Conservation (phyloP, 805 yeast genomes). For the Wickerhamiella azyma region DNA sequence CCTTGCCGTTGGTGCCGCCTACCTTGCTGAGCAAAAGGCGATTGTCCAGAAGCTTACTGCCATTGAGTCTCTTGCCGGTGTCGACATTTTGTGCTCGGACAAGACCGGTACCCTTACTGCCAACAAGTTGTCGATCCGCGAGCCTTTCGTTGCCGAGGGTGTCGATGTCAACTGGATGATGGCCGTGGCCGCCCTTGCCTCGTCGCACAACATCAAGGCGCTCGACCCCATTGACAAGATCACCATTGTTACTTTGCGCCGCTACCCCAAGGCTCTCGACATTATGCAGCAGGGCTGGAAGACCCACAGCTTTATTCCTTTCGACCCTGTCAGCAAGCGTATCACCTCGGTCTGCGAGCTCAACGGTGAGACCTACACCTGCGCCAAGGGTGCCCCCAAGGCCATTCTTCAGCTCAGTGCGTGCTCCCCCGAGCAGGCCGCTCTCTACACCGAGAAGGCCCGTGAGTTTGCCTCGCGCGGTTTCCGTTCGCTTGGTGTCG, state of each 20-base stretch:
- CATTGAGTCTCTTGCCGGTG: conserved; percentile 94
- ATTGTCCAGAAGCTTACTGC: conserved; percentile 94
- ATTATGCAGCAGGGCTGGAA: conserved; percentile 30
- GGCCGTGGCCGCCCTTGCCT: conserved; percentile 96
- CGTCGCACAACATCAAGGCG: conserved; percentile 97
- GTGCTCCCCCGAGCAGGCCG: conserved; percentile 79
- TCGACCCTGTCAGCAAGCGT: conserved; percentile 95
- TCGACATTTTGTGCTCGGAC: conserved; percentile 91
- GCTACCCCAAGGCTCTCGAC: conserved; percentile 70
- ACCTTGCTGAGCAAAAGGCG: conserved; percentile 92
- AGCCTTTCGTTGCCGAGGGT: conserved; percentile 97
- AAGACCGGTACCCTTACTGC: conserved; percentile 96
- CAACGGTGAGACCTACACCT: conserved; percentile 87
- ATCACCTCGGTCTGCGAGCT: conserved; percentile 90
- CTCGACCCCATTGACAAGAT: conserved; percentile 94
- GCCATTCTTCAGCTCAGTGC: conserved; percentile 47
- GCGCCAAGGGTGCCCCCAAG: conserved; percentile 98
- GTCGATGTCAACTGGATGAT: conserved; percentile 91
- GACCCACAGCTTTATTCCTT: conserved; percentile 73
- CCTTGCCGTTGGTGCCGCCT: conserved; percentile 98
- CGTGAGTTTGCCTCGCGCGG: conserved; percentile 97
- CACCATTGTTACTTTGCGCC: conserved; percentile 77
- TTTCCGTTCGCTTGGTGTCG: conserved; percentile 97
- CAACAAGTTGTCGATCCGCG: conserved; percentile 89
- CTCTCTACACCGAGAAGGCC: conserved; percentile 89